Evolutionary conservation across 2,329 filamentous ascomycete species (phyloP), one percentile per base, ranked within the genome.

Genomic region (Fonsecaea erecta): DNA sequence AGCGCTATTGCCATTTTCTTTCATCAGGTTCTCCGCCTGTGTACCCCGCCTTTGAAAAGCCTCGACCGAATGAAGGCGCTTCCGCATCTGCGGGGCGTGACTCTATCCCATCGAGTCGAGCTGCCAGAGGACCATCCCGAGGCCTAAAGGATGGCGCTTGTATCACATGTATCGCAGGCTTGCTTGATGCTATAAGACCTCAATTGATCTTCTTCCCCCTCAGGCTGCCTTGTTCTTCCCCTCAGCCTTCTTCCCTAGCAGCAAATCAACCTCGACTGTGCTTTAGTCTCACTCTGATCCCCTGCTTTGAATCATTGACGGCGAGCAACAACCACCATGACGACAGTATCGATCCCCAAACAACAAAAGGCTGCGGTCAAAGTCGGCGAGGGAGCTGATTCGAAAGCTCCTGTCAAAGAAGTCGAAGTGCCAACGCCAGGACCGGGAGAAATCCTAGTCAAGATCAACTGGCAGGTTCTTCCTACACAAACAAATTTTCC

Each of bases 371-470:
- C 71, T 30, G 71, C 71, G 34, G 68, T 72, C 40, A 68, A 68
- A 37, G 60, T 64, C 4, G 71, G 71, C 32, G 57, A 52, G 11
- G 71, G 71, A 11, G 40, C 60, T 14, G 60, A 66, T 56, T 62
- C 70, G 28, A 71, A 62, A 40, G 70, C 70, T 6, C 70, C 71
- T 2, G 62, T 70, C 8, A 77, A 78, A 63, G 71, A 78, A 80
- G 93, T 97, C 74, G 88, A 91, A 71, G 93, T 97, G 54, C 84
- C 83, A 66, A 86, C 88, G 77, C 93, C 93, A 35, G 91, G 88
- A 18, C 89, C 93, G 54, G 92, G 96, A 81, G 91, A 97, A 80
- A 90, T 97, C 71, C 89, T 97, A 68, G 83, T 97, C 81, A 94
- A 96, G 80, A 86, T 96, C 84, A 93, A 93, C 80, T 96, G 86